Base-by-base conservation (phyloP, 441 rosid genomes). In the Brassica hybrid region DNA sequence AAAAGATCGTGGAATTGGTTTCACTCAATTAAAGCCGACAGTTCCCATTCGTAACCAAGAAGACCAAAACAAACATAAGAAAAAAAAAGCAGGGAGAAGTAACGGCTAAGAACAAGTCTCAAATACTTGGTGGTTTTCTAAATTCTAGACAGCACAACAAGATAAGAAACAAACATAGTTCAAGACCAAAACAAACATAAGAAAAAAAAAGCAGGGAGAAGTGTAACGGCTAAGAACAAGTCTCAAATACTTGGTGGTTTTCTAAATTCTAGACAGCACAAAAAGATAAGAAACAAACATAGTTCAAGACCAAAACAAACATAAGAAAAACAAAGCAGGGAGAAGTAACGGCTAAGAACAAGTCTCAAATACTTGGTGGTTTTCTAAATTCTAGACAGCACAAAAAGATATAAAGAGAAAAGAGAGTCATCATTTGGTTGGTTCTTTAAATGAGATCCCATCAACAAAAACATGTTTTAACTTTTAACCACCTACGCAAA, bases 401-500 rank as follows among this genome's bases (percentile, higher is more conserved):
- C 17, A 57, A 7, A 11, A 19, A 38, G 19, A 50, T 4, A 27
- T 4, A 27, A 27, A 50, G 59, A 67, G 60, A 74, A 36, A 36
- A 14, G 61, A 67, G 72, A 69, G 59, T 74, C 79, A 79, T 79
- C 75, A 69, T 70, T 43, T 56, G 64, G 64, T n/a, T 30, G 77
- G 78, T 69, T 74, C 72, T 63, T 74, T 69, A 41, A 66, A 62
- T 67, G 81, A 78, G 17, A 61, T 66, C 78, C n/a, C 74, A 61
- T 74, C 16, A 79, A 78, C 73, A 70, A 78, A 73, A 79, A 73
- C 71, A 10, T 48, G 25, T 52, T 67, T 66, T 7, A 6, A 41
- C 48, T 43, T 50, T 67, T 18, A 69, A 64, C 82, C 82, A 79
- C 82, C 82, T 79, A 73, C 71, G 75, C 61, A 57, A 79, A 74